These are phyloP conservation scores for Gossypium bickii DNA, from an alignment of 345 rosid genomes.

Conservation along the genomic window DNA sequence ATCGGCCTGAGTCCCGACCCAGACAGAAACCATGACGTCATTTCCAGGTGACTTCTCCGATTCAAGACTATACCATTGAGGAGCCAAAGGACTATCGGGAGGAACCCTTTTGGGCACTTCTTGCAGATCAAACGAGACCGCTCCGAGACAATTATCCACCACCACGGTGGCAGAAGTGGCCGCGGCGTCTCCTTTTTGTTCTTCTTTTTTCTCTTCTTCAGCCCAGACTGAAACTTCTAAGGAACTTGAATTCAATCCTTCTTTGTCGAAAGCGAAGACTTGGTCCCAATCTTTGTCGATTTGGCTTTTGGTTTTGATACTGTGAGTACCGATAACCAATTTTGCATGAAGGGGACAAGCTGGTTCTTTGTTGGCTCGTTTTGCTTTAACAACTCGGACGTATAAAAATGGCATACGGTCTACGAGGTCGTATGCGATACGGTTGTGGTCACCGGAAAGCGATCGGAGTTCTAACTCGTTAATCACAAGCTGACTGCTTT, in stretches of 20 bases:
- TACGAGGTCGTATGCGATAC: conserved; percentile 65
- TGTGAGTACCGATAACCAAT: conserved; percentile 79
- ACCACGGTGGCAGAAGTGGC: not conserved
- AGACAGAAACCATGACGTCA: conserved; percentile 88
- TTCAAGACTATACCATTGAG: conserved; percentile 88
- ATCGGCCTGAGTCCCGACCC: conserved; percentile 91
- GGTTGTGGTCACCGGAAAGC: conserved; percentile 44
- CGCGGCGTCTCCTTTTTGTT: not conserved
- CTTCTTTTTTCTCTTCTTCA: conserved; percentile 44
- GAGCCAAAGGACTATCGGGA: conserved; percentile 89
- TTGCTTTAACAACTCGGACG: conserved; percentile 69
- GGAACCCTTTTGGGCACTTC: conserved; percentile 88
- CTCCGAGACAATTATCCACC: conserved; percentile 58
- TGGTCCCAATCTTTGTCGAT: conserved; percentile 81
- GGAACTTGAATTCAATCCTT: conserved; percentile 64
- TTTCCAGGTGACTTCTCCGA: conserved; percentile 63
- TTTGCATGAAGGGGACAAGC: conserved; percentile 49
- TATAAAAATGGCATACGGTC: conserved; percentile 85
- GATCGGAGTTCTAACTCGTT: conserved; percentile 56
- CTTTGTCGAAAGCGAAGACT: conserved; percentile 84
- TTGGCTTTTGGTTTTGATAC: conserved; percentile 66
- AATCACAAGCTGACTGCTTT: conserved; percentile 35
- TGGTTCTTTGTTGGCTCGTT: conserved; percentile 40
- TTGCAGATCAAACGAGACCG: conserved; percentile 84
- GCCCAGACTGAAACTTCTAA: conserved; percentile 79